Evolutionary conservation across 306 rosid genomes (phyloP).

Genomic region (Boehmeria nivea): DNA sequence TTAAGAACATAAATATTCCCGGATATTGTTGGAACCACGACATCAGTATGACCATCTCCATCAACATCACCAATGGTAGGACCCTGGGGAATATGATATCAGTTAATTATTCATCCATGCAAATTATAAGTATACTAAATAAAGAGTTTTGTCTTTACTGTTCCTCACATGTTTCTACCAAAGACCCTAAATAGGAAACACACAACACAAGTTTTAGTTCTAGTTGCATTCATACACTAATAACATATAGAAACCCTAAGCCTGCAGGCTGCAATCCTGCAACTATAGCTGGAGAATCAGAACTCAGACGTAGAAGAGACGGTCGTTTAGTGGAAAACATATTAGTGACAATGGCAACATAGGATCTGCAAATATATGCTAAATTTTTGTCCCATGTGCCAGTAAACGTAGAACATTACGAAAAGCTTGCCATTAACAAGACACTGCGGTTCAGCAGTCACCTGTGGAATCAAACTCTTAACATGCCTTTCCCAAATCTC

Average conservation of each 20-base stretch:
- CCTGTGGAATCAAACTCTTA: conserved; percentile 95
- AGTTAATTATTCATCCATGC: background rate
- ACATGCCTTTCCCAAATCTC: conserved; percentile 84
- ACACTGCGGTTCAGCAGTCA: conserved; percentile 21
- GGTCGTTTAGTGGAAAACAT: background rate
- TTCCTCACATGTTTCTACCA: too few relatives aligned
- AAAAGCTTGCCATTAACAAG: conserved; percentile 1
- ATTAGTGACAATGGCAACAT: background rate
- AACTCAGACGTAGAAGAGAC: background rate
- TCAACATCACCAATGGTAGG: conserved; percentile 90
- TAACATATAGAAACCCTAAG: too few relatives aligned
- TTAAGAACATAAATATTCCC: conserved; percentile 91
- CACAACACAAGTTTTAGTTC: too few relatives aligned
- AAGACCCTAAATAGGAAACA: too few relatives aligned
- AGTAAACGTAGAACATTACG: background rate
- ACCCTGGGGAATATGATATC: conserved; percentile 45
- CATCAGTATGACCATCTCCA: conserved; percentile 94
- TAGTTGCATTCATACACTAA: too few relatives aligned
- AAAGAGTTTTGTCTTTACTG: too few relatives aligned
- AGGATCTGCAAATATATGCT: background rate
- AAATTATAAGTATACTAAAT: too few relatives aligned
- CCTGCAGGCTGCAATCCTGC: too few relatives aligned
- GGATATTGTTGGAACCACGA: conserved; percentile 84
- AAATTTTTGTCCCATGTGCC: background rate
- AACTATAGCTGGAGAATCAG: background rate